Evolutionary conservation across 768 basidiomycete genomes (phyloP).

Genomic region (Serendipita sp.): DNA sequence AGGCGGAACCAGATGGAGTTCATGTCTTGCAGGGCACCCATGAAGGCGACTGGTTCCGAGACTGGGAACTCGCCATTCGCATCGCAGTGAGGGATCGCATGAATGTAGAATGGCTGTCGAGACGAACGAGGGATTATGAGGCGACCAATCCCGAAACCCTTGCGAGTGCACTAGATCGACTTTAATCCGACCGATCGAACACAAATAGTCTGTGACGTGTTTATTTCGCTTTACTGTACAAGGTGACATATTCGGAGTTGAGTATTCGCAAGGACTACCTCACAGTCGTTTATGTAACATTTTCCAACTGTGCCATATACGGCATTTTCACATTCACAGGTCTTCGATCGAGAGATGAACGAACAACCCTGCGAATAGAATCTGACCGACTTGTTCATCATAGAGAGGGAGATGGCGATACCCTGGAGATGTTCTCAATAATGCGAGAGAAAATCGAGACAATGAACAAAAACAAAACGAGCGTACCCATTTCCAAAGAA

Average conservation of each 20-base stretch:
- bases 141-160: no score
- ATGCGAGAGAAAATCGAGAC: neutral
- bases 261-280: no score
- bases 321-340: constrained; percentile 8
- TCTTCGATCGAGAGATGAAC: constrained; percentile 42
- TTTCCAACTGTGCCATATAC: no score
- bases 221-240: no score
- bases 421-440: constrained; percentile 32
- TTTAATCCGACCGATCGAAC: no score
- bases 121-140: no score
- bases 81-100: neutral
- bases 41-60: constrained; percentile 1
- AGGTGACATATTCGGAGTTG: no score
- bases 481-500: constrained; percentile 54
- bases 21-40: neutral
- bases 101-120: neutral
- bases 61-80: neutral
- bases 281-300: no score
- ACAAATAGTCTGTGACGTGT: no score
- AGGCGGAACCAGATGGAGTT: neutral
- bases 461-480: no score
- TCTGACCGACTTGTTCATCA: constrained; percentile 73
- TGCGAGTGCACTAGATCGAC: no score
- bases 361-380: constrained; percentile 91
- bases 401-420: constrained; percentile 84